Evolutionary conservation across 495 filamentous ascomycete species (phyloP).

Genomic region (Neurospora africana): DNA sequence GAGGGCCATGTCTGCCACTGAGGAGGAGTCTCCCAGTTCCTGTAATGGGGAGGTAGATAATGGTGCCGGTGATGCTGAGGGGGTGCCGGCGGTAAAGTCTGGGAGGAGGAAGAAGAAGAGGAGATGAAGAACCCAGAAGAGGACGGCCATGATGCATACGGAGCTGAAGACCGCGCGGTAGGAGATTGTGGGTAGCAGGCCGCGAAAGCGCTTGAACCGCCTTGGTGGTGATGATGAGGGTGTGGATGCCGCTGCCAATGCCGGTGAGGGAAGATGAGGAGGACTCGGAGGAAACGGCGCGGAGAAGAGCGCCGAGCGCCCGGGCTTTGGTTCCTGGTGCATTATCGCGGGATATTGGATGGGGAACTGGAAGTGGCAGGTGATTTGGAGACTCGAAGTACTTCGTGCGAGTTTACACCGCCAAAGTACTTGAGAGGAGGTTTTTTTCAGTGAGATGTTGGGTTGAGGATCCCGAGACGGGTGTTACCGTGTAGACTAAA

Average conservation of each 20-base stretch:
- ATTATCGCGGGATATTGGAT: background rate
- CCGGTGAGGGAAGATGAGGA: background rate
- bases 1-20: constrained; percentile 27
- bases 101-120: background rate
- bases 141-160: background rate
- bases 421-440: background rate
- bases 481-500: background rate
- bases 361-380: background rate
- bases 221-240: background rate
- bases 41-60: background rate
- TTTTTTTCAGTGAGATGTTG: background rate
- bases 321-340: background rate
- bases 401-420: background rate
- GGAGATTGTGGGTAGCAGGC: background rate
- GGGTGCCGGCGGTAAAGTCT: background rate
- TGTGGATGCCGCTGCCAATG: background rate
- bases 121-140: background rate
- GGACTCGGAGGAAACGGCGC: background rate
- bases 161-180: background rate
- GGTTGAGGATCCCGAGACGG: background rate
- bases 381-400: background rate
- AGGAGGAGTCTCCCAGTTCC: background rate
- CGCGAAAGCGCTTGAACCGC: background rate
- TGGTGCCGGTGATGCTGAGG: background rate
- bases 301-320: background rate